Base-by-base conservation (phyloP, 768 basidiomycete genomes). In the Phanerochaete sordida region DNA sequence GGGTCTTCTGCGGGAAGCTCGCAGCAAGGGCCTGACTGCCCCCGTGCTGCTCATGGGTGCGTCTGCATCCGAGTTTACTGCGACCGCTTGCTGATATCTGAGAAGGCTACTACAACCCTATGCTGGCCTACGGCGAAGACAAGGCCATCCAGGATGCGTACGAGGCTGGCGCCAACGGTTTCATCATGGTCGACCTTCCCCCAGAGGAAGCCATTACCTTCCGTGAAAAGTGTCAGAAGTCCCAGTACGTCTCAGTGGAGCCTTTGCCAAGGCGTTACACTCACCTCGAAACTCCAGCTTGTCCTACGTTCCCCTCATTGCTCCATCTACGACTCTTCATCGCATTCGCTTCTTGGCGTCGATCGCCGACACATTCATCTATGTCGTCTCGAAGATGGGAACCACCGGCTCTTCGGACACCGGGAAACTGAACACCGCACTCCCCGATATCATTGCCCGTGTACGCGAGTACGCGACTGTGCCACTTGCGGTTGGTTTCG, bases 311-410 rank as follows among this genome's bases (percentile, higher is more conserved):
- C 97, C 97, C 2, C 77, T 99, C 23, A 89, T 99, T 64, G 95
- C 96, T 0, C 97, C 97, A 1, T 96, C 95, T 0, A 98, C 97
- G 0, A 87, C 89, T 30, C 77, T 91, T 47, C 77, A 84, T 54
- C 90, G 97, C 43, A 93, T 98, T 69, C 86, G 90, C 66, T 97
- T 97, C 76, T 81, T 99, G 43, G 78, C 93, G 1, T 85, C 88
- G 8, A 98, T 99, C 66, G 96, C 97, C 19, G 97, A 99, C 73
- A 87, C 89, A 2, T 98, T 99, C 79, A 93, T 99, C 63, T 99
- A 99, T 72, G 86, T 99, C 49, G 95, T 98, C n/a, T 97, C 95
- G 50, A 96, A 93, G 93, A 99, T 99, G 97, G 97, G 97, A 15
- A 97, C 93, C 1, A 99, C 97, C 1, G 97, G 97, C 30, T 97